Evolutionary conservation across 2,329 filamentous ascomycete species (phyloP).

Genomic region (Claviceps digitariae): DNA sequence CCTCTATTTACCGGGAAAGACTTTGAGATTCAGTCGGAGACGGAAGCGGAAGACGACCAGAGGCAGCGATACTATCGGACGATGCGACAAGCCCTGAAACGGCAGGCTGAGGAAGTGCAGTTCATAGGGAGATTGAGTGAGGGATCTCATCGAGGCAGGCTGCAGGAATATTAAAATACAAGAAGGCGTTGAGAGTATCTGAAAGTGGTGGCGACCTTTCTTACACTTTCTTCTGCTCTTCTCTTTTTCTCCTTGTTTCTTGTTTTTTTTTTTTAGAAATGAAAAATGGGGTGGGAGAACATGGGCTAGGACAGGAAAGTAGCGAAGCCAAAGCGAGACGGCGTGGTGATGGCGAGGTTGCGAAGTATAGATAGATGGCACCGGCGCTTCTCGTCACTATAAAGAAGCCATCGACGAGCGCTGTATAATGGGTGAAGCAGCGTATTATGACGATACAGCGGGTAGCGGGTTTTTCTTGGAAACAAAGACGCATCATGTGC

Average conservation of each 20-base stretch:
- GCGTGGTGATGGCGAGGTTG: background rate
- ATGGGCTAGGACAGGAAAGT: background rate
- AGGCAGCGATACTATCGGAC: constrained; percentile 50
- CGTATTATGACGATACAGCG: background rate
- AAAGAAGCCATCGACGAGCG: too few relatives aligned
- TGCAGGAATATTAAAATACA: background rate
- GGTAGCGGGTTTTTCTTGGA: background rate
- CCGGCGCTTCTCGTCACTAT: background rate
- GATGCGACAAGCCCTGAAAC: constrained; percentile 63
- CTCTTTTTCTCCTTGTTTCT: background rate
- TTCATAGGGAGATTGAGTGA: constrained; percentile 53
- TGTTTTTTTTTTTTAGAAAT: background rate
- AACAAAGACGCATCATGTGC: background rate
- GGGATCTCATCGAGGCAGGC: background rate
- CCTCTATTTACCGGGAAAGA: constrained; percentile 35
- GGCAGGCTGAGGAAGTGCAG: constrained; percentile 65
- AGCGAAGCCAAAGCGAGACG: background rate
- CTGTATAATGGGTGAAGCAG: background rate
- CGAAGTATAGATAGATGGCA: background rate
- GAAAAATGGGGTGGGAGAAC: too few relatives aligned
- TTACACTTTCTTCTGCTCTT: background rate
- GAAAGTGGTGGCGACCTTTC: background rate
- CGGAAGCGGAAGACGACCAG: constrained; percentile 33
- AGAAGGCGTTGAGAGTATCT: background rate
- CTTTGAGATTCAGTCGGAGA: constrained; percentile 36